Base-by-base conservation (phyloP, 73 alveolate species). In the Stentor roeselii region DNA sequence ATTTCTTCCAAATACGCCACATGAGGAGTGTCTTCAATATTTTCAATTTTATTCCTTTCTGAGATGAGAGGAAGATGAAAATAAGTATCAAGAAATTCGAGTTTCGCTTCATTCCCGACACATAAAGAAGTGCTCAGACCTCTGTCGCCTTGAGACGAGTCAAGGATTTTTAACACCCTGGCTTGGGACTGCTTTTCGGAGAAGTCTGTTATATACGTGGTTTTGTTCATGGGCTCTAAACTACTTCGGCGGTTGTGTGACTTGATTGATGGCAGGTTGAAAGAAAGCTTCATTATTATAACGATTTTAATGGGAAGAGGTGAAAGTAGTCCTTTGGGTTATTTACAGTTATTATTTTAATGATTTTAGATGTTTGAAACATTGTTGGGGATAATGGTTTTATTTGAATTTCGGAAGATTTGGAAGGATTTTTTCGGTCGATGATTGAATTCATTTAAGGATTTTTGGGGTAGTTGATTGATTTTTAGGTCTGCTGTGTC, bases 21-120 rank as follows among this genome's bases (percentile, higher is more conserved):
- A 39, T 76, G 42, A 36, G 74, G 75, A 2, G 75, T 21, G 39
- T 76, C 84, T 39, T 76, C 74, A 14, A 76, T 34, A 1, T 76
- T 41, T 2, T 39, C 60, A n/a, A 76, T 14, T 40, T 76, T 76
- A 2, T 76, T 76, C 34, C 74, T 76, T 40, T 67, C 41, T 67
- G 80, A 67, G 21, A 67, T 32, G 11, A 21, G n/a, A 27, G 80
- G 80, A 0, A 67, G 41, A 32, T 67, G 21, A 14, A 21, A 11
- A 67, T 1, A 67, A n/a, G 80, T 21, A 67, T 67, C 80, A 30
- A 67, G 34, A 67, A 21, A 67, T 34, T 67, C 80, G 21, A 67
- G 41, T 21, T 32, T 21, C 11, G 80, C 80, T 67, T 21, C 80
- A 34, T 21, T 21, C 34, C 80, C 80, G 14, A 67, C 37, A 67